phyloP scores from a whole-genome alignment of 306 rosid genomes.

The Malus domestica region ASM211411v1 NC_041789.1:21550001-21550500 shows the following conservation, averaged over 20 bases:
- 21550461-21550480: constrained; percentile 66
- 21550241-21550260: not conserved
- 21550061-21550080: constrained; percentile 29
- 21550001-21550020: constrained; percentile 8
- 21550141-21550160: constrained; percentile 1
- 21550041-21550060: constrained; percentile 10
- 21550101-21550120: constrained; percentile 45
- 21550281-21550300: not conserved
- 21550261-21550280: not conserved
- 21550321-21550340: too few relatives aligned
- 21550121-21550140: constrained; percentile 7
- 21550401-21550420: constrained; percentile 21
- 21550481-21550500: constrained; percentile 95
- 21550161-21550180: not conserved
- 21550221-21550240: too few relatives aligned
- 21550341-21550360: not conserved
- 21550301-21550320: too few relatives aligned
- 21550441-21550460: constrained; percentile 89
- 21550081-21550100: constrained; percentile 28
- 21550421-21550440: constrained; percentile 54
- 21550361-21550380: too few relatives aligned
- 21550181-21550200: not conserved
- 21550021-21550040: constrained; percentile 14
- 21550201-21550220: too few relatives aligned
- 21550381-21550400: not conserved